Evolutionary conservation across 371 early-diverging fungal genomes (phyloP), one percentile per base, ranked within the genome.

Genomic region (Circinella minor): DNA sequence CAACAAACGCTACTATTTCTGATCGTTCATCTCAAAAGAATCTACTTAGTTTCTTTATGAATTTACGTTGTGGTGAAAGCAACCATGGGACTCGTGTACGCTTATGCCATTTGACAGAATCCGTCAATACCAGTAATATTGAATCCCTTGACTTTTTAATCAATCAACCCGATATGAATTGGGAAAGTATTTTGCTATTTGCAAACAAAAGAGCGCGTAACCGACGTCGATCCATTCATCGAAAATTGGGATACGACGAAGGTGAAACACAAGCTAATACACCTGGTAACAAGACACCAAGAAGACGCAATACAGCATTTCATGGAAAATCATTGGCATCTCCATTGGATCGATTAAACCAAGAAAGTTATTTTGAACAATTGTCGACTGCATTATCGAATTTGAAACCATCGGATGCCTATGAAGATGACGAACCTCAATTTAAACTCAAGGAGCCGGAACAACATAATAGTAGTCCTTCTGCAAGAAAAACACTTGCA

Each of bases 91-190:
- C 90, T 0, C 88, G 93, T 37, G 83, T 90, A 7, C 91, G 94
- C 7, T 75, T 93, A 3, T 94, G 93, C 14, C 80, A 92, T 34
- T 74, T 96, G 20, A 71, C 81, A 13, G 95, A 96, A 74, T 86
- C 93, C 76, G 83, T 94, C 61, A 89, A 86, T 74, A 94, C 94
- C 0, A 87, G 91, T 36, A 91, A 90, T 71, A 90, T 96, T 67
- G 93, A 92, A 67, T 90, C 90, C 3, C 83, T 96, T n/a, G 96
- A 95, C 74, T 96, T 96, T 77, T 76, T 96, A 75, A 87, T 92
- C 36, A 86, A 84, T 72, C 89, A 89, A 77, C 81, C 87, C 20
- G 89, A 90, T 43, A 81, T 86, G n/a, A 88, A 93, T 47, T 93
- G 93, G 94, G 78, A 88, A 55, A 78, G 77, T 7, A 86, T 93